phyloP scores from a whole-genome alignment of 768 basidiomycete species.

The Tricholoma bakamatsutake region DNA sequence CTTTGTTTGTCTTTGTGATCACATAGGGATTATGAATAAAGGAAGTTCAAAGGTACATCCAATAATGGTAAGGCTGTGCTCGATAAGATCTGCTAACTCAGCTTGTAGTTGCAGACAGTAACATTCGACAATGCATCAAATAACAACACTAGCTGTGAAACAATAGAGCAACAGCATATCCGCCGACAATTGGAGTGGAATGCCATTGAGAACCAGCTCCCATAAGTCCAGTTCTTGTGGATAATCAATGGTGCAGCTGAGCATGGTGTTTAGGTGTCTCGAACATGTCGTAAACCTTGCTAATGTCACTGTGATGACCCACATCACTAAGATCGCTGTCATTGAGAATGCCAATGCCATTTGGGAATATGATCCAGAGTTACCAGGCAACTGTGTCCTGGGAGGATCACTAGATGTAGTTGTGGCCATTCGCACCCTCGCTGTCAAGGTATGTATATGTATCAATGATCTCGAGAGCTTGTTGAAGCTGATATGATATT shows the following conservation, averaged over 20 bases:
- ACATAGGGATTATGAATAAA: slow-evolving; percentile 6
- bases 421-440: slow-evolving; percentile 21
- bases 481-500: too few species aligned
- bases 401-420: slow-evolving; percentile 24
- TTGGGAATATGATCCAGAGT: slow-evolving; percentile 21
- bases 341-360: slow-evolving; percentile 23
- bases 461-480: too few species aligned
- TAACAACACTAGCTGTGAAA: slow-evolving; percentile 16
- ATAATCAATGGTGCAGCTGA: too few species aligned
- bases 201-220: slow-evolving; percentile 13
- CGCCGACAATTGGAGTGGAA: slow-evolving; percentile 8
- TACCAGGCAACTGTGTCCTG: slow-evolving; percentile 16
- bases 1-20: slow-evolving; percentile 18
- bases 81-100: not conserved
- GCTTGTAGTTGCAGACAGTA: slow-evolving; percentile 11
- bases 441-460: slow-evolving; percentile 20
- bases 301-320: too few species aligned
- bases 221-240: too few species aligned
- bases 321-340: slow-evolving; percentile 4
- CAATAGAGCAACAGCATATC: slow-evolving; percentile 1
- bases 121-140: slow-evolving; percentile 20
- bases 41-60: slow-evolving; percentile 21
- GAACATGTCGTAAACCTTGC: too few species aligned
- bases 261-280: too few species aligned
- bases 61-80: too few species aligned